Evolutionary conservation across 2,329 filamentous ascomycete genomes (phyloP), one percentile per base, ranked within the genome.

Genomic region (Phoma sp.): DNA sequence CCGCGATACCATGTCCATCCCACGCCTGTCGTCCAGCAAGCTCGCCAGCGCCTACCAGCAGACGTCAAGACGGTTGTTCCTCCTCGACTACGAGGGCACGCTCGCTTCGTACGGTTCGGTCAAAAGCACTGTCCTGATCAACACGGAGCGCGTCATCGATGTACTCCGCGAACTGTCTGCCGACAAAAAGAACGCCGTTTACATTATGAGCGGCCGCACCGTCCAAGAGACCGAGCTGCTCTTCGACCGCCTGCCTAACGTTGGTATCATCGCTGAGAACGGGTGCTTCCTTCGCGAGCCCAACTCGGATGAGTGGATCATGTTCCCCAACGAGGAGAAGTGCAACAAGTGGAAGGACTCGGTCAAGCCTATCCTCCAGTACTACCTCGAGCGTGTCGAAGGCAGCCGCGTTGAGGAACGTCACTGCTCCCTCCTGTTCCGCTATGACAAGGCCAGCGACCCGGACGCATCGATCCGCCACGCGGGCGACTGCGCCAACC

Each of bases 11-110:
- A 91, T 90, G 34, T 90, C 91, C 0, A 91, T 97, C 9, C 93
- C 95, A 17, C 89, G 95, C 1, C 81, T 98, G 3, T 93, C 90
- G 2, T 77, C 93, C 18, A 83, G 80, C 36, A 77, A 81, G 1
- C 79, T 97, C 1, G 77, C 82, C 2, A 78, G 85, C 40, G 82
- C 85, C 56, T 98, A 97, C 74, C 79, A 83, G 55, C 73, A 79
- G 7, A 84, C 90, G 0, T 74, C 85, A 34, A 84, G 85, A 17
- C 87, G 93, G 14, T 81, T 98, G 2, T 95, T 98, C 74, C 87
- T 98, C 60, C 81, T 98, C 37, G 93, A 98, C 69, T 96, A 96
- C 68, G 93, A 98, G 74, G 93, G 92, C 37, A 98, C 93, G 0
- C 80, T 98, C 7, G 91, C 95, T 36, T 91, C 89, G 47, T 95